Conservation (phyloP, 108 stramenopile species). For the Mayamaea pseudoterrestris region DNA sequence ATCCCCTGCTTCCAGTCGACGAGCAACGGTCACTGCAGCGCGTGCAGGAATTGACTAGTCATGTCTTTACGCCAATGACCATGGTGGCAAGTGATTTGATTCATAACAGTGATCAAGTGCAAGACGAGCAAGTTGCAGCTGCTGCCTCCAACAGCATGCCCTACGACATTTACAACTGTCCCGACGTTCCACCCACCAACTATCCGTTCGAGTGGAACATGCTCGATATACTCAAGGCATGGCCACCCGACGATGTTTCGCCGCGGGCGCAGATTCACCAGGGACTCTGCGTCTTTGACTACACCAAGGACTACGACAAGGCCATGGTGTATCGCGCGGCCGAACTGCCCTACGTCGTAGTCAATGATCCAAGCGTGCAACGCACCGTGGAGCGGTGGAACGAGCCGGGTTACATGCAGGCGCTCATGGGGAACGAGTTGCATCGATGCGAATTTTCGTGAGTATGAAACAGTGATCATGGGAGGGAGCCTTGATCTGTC, state of each 20-base stretch:
- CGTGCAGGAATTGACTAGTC: conserved; percentile 4
- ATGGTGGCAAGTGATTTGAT: neutral
- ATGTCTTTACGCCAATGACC: neutral
- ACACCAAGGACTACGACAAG: conserved; percentile 67
- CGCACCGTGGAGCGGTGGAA: conserved; percentile 81
- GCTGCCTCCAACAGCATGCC: neutral
- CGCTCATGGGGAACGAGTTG: conserved; percentile 40
- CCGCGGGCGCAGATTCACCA: conserved; percentile 32
- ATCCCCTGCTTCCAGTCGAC: conserved; percentile 37
- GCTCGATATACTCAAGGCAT: conserved; percentile 51
- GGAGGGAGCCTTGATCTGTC: too few relatives aligned
- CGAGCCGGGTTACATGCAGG: conserved; percentile 53
- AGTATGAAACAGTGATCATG: too few relatives aligned
- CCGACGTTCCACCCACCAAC: conserved; percentile 45
- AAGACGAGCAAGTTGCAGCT: neutral
- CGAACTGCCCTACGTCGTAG: conserved; percentile 95
- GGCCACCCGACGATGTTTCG: conserved; percentile 32
- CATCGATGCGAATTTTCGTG: conserved; percentile 75
- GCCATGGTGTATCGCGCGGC: conserved; percentile 70
- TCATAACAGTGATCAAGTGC: conserved; percentile 2
- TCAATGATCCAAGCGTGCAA: conserved; percentile 80
- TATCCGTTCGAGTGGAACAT: conserved; percentile 77
- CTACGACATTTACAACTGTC: conserved; percentile 72
- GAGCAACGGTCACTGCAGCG: conserved; percentile 18
- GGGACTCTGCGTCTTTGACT: conserved; percentile 77